These are phyloP conservation scores for Chlamydomonas reinhardtii DNA, from an alignment of 163 green algal genomes.

Conservation along the genomic window DNA sequence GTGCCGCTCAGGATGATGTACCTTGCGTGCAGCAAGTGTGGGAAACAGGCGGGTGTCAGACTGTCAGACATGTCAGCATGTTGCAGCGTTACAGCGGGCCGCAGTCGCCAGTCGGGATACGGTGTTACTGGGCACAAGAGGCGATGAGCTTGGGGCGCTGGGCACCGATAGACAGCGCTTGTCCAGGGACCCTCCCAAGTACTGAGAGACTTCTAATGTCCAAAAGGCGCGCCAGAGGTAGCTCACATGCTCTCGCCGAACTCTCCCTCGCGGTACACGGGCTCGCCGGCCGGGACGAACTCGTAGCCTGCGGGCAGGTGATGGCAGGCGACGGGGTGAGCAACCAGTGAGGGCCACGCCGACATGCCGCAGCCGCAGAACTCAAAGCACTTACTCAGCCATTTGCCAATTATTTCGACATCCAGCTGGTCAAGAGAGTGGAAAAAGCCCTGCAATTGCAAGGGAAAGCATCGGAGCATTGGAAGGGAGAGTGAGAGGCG, in stretches of 20 bases:
- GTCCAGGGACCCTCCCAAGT: no score
- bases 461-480: not conserved
- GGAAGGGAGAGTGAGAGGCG: not conserved
- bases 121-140: no score
- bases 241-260: constrained; percentile 36
- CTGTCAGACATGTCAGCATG: no score
- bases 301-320: constrained; percentile 2
- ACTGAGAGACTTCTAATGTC: no score
- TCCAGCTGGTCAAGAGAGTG: not conserved
- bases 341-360: no score
- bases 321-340: no score
- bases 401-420: constrained; percentile 2
- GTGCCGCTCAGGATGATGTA: constrained; percentile 32
- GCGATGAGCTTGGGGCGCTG: no score
- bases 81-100: no score
- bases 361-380: not conserved
- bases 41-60: no score
- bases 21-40: not conserved
- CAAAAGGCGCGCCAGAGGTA: not conserved
- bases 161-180: no score
- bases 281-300: not conserved
- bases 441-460: constrained; percentile 31
- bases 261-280: constrained; percentile 12
- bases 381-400: constrained; percentile 1
- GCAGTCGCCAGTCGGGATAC: no score